Base-by-base conservation (phyloP, 345 rosid genomes). In the Eucalyptus paniculata region DNA sequence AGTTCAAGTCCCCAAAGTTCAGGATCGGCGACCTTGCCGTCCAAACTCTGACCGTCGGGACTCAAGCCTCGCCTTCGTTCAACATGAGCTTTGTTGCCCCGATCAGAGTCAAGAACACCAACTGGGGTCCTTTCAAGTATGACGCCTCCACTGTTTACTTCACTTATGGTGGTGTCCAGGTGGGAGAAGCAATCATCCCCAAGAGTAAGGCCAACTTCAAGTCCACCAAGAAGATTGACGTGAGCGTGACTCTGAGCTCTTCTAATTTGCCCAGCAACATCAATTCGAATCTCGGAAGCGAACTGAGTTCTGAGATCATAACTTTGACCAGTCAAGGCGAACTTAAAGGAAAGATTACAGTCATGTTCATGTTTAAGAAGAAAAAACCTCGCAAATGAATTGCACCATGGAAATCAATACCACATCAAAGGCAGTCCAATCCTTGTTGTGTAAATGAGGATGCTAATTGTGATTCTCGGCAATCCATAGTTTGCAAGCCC, bases 1-100 rank as follows among this genome's bases (percentile, higher is more conserved):
- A 65, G 50, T 87, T 92, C 88, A 89, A 90, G 42, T 58, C 67
- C 28, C 92, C 92, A 54, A 92, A 92, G 88, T 92, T 90, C 67
- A 88, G 92, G 32, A 24, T 89, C 32, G 80, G 86, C 21, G 47
- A 86, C 18, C 86, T 87, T 83, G 67, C 37, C 24, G 13, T 90
- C 81, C 85, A 65, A 42, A 82, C 44, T 44, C 42, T 89, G 45
- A 40, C 53, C 24, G 23, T 87, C 5, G 86, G 44, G 65, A 32
- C 88, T 30, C 81, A 65, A 28, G 30, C 81, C 40, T 56, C 89
- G 9, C 58, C 92, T 34, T 89, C 90, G 4, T 91, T 91, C 44
- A 18, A 81, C 80, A 62, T 85, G 86, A 32, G 53, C 23, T 83
- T 89, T 4, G 77, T 87, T 45, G 88, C 88, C 45, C 89, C 90